A percentile compares a stretch with the other conserved stretches of the same genome.
phyloP scores from a whole-genome alignment of 2,329 filamentous ascomycete genomes.

The Neonectria magnoliae region DNA sequence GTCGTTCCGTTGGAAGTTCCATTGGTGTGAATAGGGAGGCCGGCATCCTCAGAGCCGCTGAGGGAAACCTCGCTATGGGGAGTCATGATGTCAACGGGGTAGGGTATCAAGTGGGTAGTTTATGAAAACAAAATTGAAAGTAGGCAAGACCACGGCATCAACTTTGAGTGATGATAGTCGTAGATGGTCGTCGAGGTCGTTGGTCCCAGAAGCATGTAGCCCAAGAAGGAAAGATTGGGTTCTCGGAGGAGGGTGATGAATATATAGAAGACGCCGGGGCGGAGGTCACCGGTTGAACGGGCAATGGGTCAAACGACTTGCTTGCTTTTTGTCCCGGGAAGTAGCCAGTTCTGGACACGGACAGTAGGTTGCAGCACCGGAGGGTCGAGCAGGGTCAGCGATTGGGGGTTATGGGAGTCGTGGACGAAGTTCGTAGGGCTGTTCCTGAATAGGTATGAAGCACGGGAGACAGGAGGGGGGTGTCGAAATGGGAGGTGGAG shows the following conservation, averaged over 20 bases:
- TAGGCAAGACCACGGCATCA: conserved; percentile 1
- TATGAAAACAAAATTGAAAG: conserved; percentile 14
- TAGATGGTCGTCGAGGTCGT: neutral
- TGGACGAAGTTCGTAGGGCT: conserved; percentile 21
- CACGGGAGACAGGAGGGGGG: conserved; percentile 13
- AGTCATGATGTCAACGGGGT: conserved; percentile 44
- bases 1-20: conserved; percentile 28
- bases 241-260: conserved; percentile 23
- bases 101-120: conserved; percentile 24
- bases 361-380: conserved; percentile 21
- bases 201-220: conserved; percentile 16
- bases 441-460: conserved; percentile 22
- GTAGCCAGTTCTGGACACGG: conserved; percentile 25
- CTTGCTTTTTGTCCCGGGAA: conserved; percentile 22
- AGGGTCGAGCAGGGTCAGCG: conserved; percentile 21
- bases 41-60: conserved; percentile 39
- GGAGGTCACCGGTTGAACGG: conserved; percentile 28
- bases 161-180: conserved; percentile 6
- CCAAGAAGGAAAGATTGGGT: neutral
- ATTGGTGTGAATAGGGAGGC: conserved; percentile 29
- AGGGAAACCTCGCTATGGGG: conserved; percentile 49
- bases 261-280: conserved; percentile 21
- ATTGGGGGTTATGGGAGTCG: conserved; percentile 10
- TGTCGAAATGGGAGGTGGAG: conserved; percentile 14
- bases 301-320: conserved; percentile 26